phyloP scores from a whole-genome alignment of 805 yeast species.

The Teunomyces gatunensis region DNA sequence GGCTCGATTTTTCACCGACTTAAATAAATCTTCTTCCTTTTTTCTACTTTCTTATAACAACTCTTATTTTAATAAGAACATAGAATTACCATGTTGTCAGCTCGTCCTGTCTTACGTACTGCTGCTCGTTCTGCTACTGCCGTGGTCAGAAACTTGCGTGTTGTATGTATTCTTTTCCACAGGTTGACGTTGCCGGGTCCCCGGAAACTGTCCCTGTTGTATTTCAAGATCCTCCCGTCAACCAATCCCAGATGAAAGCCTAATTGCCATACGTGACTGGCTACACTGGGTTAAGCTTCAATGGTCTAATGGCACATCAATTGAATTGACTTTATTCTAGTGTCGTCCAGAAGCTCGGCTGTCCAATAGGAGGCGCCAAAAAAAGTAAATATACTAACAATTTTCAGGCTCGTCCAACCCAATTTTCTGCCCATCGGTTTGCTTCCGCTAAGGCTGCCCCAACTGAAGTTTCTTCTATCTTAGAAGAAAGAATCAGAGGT shows the following conservation, averaged over 20 bases:
- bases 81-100: slow-evolving; percentile 63
- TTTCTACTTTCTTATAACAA: slow-evolving; percentile 11
- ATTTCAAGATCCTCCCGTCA: neutral
- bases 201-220: neutral
- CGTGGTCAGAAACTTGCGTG: slow-evolving; percentile 24
- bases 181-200: slow-evolving; percentile 1
- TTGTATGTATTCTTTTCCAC: slow-evolving; percentile 19
- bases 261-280: neutral
- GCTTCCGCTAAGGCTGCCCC: slow-evolving; percentile 98
- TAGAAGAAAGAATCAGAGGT: slow-evolving; percentile 99
- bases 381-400: slow-evolving; percentile 26
- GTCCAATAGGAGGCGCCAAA: slow-evolving; percentile 1
- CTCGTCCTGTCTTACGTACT: slow-evolving; percentile 82
- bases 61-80: slow-evolving; percentile 16
- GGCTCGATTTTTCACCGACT: slow-evolving; percentile 6
- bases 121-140: slow-evolving; percentile 74
- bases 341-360: neutral
- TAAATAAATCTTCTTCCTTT: slow-evolving; percentile 9
- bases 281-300: neutral
- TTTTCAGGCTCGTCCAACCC: slow-evolving; percentile 68
- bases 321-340: neutral
- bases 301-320: neutral
- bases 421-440: slow-evolving; percentile 67
- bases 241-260: neutral
- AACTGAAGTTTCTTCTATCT: slow-evolving; percentile 97